These are phyloP conservation scores for Celoporthe dispersa DNA, from an alignment of 2,329 filamentous ascomycete genomes.

Conservation along the genomic window DNA sequence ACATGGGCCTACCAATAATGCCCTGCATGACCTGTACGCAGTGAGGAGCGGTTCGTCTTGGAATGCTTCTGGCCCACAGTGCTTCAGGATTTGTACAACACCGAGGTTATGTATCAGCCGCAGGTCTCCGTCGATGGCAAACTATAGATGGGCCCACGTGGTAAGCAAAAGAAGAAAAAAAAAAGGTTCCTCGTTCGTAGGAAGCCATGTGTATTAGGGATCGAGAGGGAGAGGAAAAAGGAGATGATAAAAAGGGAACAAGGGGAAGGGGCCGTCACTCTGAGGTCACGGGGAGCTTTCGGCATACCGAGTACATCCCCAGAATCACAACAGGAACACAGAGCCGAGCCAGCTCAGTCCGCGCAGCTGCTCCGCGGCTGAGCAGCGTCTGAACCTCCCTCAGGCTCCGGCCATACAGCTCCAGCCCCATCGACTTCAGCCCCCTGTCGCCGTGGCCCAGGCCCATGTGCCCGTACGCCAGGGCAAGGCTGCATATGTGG, in stretches of 20 bases:
- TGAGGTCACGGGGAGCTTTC: neutral
- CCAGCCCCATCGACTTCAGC: conserved; percentile 27
- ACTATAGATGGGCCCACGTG: conserved; percentile 13
- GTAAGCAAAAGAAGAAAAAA: neutral
- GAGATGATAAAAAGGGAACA: neutral
- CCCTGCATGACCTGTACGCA: conserved; percentile 35
- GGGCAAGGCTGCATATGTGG: conserved; percentile 29
- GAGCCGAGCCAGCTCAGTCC: conserved; percentile 23
- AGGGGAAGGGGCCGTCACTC: neutral
- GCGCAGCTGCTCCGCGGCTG: conserved; percentile 8
- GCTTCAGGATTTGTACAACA: conserved; percentile 35
- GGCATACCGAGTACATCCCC: conserved; percentile 31
- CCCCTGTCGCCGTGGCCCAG: conserved; percentile 19
- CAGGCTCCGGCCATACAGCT: conserved; percentile 28
- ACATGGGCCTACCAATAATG: conserved; percentile 30
- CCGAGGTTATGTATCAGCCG: conserved; percentile 36
- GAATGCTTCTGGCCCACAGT: conserved; percentile 35
- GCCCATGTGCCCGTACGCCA: conserved; percentile 32
- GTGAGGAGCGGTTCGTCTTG: conserved; percentile 34
- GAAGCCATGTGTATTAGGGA: too few species aligned
- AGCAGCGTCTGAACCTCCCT: conserved; percentile 28
- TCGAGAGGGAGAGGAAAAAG: too few species aligned
- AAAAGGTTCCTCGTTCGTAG: too few species aligned
- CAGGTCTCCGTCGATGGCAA: conserved; percentile 34
- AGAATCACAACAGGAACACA: conserved; percentile 27